These are phyloP conservation scores for Lactarius akahatsu DNA, from an alignment of 768 basidiomycete genomes.

Conservation along the genomic window DNA sequence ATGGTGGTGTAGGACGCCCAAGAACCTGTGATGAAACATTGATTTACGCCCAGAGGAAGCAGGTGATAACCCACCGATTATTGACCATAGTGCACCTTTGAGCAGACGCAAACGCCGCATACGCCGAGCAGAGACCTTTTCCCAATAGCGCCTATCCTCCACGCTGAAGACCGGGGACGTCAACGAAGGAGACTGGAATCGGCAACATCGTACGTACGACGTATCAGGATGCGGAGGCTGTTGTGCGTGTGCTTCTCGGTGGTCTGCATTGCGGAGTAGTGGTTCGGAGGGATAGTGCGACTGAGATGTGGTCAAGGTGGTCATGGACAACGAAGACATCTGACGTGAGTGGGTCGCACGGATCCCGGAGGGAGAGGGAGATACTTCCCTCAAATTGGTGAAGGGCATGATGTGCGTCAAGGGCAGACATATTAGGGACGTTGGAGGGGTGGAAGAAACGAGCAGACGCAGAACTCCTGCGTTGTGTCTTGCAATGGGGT, in stretches of 20 bases:
- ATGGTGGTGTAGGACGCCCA: conserved; percentile 64
- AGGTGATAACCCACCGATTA: conserved; percentile 39
- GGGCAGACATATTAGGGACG: conserved; percentile 19
- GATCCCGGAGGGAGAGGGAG: not conserved
- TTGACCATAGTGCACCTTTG: conserved; percentile 34
- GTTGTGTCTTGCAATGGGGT: not conserved
- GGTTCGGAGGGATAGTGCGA: conserved; percentile 36
- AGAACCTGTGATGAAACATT: conserved; percentile 39
- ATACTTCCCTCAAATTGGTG: conserved; percentile 6
- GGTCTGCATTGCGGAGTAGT: conserved; percentile 36
- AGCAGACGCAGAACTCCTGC: not conserved
- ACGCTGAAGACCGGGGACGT: conserved; percentile 35
- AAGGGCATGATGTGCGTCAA: conserved; percentile 9
- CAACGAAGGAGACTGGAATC: conserved; percentile 34
- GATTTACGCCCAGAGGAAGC: not conserved
- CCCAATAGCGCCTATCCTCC: conserved; percentile 37
- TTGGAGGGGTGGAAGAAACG: not conserved
- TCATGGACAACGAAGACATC: conserved; percentile 35
- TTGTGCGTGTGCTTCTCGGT: conserved; percentile 40
- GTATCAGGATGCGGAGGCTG: conserved; percentile 47
- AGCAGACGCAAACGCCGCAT: conserved; percentile 38
- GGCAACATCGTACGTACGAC: conserved; percentile 35
- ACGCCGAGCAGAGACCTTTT: conserved; percentile 34
- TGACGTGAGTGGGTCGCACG: conserved; percentile 30
- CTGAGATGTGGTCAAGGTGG: conserved; percentile 35